These are phyloP conservation scores for Saccharomyces eubayanus DNA, from an alignment of 805 yeast species.

Conservation along the genomic window DNA sequence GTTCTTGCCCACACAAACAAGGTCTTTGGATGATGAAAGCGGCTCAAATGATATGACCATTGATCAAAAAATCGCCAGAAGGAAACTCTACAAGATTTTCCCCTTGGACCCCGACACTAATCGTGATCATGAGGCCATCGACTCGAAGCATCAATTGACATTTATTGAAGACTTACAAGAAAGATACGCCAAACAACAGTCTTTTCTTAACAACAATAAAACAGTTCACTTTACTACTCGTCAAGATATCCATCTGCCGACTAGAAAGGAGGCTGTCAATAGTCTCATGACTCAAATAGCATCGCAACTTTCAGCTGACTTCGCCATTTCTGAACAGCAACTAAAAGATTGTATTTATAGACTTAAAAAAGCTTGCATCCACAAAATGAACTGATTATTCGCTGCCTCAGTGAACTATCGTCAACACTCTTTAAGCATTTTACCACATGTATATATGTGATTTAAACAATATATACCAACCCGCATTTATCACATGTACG, in stretches of 20 bases:
- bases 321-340: slow-evolving; percentile 11
- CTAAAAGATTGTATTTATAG: slow-evolving; percentile 7
- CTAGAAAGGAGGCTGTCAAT: not conserved
- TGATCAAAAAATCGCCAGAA: slow-evolving; percentile 26
- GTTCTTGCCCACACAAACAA: slow-evolving; percentile 13
- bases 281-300: not conserved
- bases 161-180: slow-evolving; percentile 22
- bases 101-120: slow-evolving; percentile 13
- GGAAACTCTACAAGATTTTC: slow-evolving; percentile 23
- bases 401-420: not conserved
- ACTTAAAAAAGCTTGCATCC: slow-evolving; percentile 7
- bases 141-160: slow-evolving; percentile 1
- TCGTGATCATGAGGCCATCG: not conserved
- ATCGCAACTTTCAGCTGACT: slow-evolving; percentile 7
- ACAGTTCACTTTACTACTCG: not conserved
- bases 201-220: not conserved
- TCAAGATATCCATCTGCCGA: not conserved
- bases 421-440: slow-evolving; percentile 1
- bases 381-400: not conserved
- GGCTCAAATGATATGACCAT: slow-evolving; percentile 8
- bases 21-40: not conserved
- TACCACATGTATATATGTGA: slow-evolving; percentile 1
- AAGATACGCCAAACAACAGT: slow-evolving; percentile 8
- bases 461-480: not conserved
- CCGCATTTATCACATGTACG: not conserved